Evolutionary conservation across 257 asterid genomes (phyloP).

Genomic region (Plantago ovata): DNA sequence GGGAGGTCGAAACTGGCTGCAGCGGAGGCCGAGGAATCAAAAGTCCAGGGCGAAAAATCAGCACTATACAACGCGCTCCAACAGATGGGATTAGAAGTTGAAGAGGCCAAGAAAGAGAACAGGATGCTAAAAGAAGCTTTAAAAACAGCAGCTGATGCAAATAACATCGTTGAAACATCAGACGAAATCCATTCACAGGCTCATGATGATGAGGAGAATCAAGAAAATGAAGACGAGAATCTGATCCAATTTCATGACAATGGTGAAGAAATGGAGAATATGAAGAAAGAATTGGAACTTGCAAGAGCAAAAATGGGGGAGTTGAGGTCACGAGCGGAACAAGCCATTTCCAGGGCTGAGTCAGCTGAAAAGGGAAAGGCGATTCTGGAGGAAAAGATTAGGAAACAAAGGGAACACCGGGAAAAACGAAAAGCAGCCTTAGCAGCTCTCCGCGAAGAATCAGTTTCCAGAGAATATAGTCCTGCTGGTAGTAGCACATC

Average conservation of each 20-base stretch:
- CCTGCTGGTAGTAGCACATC: background rate
- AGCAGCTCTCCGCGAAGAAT: slow-evolving; percentile 49
- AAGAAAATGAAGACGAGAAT: slow-evolving; percentile 9
- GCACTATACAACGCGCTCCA: slow-evolving; percentile 43
- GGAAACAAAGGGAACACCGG: slow-evolving; percentile 45
- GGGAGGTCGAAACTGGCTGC: slow-evolving; percentile 41
- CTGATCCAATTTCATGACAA: slow-evolving; percentile 8
- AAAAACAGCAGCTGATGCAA: slow-evolving; percentile 18
- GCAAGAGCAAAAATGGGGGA: slow-evolving; percentile 41
- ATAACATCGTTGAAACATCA: slow-evolving; percentile 7
- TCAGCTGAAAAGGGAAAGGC: slow-evolving; percentile 59
- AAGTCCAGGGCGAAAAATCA: slow-evolving; percentile 39
- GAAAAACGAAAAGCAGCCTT: slow-evolving; percentile 51
- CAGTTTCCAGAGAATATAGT: slow-evolving; percentile 32
- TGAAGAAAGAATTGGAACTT: slow-evolving; percentile 42
- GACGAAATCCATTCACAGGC: background rate
- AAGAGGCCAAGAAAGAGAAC: slow-evolving; percentile 41
- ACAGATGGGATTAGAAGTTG: slow-evolving; percentile 48
- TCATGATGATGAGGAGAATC: background rate
- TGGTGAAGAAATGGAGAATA: slow-evolving; percentile 5
- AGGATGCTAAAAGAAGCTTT: slow-evolving; percentile 28
- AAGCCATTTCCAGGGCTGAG: slow-evolving; percentile 78
- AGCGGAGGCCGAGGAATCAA: slow-evolving; percentile 43
- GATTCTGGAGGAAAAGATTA: slow-evolving; percentile 47
- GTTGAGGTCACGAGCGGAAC: slow-evolving; percentile 66